Evolutionary conservation across 352 stramenopile genomes (phyloP), one percentile per base, ranked within the genome.

Genomic region (Aphanomyces cochlioides): DNA sequence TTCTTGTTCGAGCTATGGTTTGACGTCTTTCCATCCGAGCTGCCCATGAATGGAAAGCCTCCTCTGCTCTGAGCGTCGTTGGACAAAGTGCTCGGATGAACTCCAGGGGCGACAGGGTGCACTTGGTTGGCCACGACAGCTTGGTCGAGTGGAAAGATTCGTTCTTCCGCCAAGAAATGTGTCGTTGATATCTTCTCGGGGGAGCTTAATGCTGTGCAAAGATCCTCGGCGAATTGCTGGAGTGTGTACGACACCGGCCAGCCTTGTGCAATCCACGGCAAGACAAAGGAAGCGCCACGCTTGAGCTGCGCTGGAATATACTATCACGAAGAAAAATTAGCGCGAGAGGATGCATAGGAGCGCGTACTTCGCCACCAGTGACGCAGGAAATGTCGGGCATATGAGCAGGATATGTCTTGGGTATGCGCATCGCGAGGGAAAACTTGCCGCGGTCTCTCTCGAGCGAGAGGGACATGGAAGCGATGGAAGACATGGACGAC

Each of bases 161-260:
- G 59, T 38, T 60, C 47, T 21, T 70, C 64, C 12, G 64, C 28
- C n/a, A 61, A 40, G 19, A 70, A 70, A 41, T 37, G 59, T 21
- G 64, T 38, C 19, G 71, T 5, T 56, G 59, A 6, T 72, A 72
- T 71, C 7, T 56, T 47, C 17, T 41, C 37, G 37, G 68, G 47
- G 10, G 15, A 41, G 28, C 7, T 21, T 10, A 45, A 21, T 71
- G 69, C n/a, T 47, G 54, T 75, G 66, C 81, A 90, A 12, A 93
- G 72, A 38, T 91, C 81, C 38, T 77, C 76, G 5, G 75, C 75
- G 37, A 90, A 77, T 19, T 78, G 19, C 8, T 70, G 67, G 5
- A 91, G 73, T 1, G 74, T 83, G 75, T 91, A 91, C 7, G 54
- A 72, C 19, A 74, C 50, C 3, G 79, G 80, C 85, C 85, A 93